These are phyloP conservation scores for Canavalia gladiata DNA, from an alignment of 306 rosid species.

Conservation along the genomic window DNA sequence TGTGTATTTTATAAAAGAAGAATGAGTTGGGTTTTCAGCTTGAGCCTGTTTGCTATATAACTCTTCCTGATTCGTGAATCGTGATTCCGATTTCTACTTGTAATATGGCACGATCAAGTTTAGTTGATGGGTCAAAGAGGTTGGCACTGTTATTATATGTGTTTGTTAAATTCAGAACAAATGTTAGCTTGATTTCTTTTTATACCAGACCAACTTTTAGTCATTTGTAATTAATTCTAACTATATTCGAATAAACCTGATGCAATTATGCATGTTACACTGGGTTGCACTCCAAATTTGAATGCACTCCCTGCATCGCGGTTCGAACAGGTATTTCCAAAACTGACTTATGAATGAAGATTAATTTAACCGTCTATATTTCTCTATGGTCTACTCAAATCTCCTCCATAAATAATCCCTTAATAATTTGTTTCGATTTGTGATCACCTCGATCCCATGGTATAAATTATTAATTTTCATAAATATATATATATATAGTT, in stretches of 20 bases:
- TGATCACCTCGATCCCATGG: too few species aligned
- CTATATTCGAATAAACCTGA: background rate
- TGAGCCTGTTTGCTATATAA: slow-evolving; percentile 2
- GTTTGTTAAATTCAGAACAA: background rate
- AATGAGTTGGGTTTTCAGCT: slow-evolving; percentile 23
- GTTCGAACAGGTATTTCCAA: too few species aligned
- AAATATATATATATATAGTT: too few species aligned
- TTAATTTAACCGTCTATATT: too few species aligned
- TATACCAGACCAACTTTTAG: background rate
- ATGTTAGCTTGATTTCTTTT: background rate
- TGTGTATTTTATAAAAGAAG: slow-evolving; percentile 30
- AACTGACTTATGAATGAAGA: too few species aligned
- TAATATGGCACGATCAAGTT: background rate
- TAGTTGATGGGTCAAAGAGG: background rate
- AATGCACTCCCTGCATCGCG: too few species aligned
- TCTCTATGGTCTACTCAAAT: too few species aligned
- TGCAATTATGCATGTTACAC: too few species aligned
- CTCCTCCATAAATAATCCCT: too few species aligned
- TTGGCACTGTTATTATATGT: background rate
- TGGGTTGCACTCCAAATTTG: too few species aligned
- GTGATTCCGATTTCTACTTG: background rate
- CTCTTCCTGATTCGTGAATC: background rate
- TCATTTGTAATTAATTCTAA: background rate
- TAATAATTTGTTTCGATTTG: too few species aligned
- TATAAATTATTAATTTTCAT: too few species aligned